Evolutionary conservation across 1,139 yeast genomes (phyloP).

Genomic region (Meyerozyma elateridarum): DNA sequence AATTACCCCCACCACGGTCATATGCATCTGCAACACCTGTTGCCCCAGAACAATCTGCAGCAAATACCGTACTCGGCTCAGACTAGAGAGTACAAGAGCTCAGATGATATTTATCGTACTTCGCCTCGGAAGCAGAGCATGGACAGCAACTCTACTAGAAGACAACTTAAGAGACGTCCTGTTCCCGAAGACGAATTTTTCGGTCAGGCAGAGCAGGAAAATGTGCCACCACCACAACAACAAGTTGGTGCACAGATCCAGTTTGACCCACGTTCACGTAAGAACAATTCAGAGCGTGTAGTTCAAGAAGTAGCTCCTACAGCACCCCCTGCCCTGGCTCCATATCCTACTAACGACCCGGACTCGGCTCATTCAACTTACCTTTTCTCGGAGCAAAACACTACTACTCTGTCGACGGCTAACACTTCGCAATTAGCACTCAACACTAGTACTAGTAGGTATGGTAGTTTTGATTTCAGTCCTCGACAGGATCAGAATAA

Average conservation of each 20-base stretch:
- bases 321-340: neutral
- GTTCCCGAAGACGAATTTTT: no score
- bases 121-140: no score
- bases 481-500: slow-evolving; percentile 10
- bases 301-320: no score
- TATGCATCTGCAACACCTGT: no score
- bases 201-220: neutral
- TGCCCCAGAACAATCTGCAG: no score
- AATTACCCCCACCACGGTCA: no score
- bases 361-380: slow-evolving; percentile 3
- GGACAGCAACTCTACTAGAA: no score
- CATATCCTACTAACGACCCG: slow-evolving; percentile 1
- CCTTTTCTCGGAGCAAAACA: neutral
- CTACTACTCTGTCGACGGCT: slow-evolving; percentile 1
- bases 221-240: neutral
- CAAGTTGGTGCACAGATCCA: neutral
- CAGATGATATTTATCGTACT: no score
- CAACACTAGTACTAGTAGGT: slow-evolving; percentile 1
- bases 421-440: neutral
- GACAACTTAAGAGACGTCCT: no score
- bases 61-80: no score
- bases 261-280: slow-evolving; percentile 3
- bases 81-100: no score
- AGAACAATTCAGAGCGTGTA: no score
- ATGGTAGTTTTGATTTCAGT: slow-evolving; percentile 4